Conservation (phyloP, 2,329 filamentous ascomycete genomes). For the Grosmannia huntii region DNA sequence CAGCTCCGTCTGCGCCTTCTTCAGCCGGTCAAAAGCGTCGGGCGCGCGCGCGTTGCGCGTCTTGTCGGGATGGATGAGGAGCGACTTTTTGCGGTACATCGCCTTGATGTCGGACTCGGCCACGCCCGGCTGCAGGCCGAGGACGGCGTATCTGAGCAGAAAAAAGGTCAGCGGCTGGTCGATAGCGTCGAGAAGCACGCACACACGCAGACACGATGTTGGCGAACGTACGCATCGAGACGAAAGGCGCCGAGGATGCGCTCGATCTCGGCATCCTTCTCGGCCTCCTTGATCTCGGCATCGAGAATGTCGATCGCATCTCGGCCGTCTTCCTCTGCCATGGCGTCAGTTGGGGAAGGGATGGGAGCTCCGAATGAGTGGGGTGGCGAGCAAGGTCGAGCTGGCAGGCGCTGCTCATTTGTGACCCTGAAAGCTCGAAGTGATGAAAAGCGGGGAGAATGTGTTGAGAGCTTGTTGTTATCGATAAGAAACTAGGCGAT, state of each 20-base stretch:
- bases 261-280: constrained; percentile 95
- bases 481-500: background rate
- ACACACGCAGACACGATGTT: too few species aligned
- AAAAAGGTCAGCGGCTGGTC: background rate
- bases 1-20: constrained; percentile 83
- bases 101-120: constrained; percentile 93
- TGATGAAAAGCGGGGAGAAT: background rate
- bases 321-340: constrained; percentile 18
- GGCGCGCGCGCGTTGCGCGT: constrained; percentile 82
- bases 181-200: too few species aligned
- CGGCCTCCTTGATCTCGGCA: constrained; percentile 76
- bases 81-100: constrained; percentile 91
- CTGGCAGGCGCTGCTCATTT: background rate
- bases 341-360: background rate
- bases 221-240: constrained; percentile 40
- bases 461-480: background rate
- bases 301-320: constrained; percentile 74
- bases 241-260: constrained; percentile 86
- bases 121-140: constrained; percentile 90
- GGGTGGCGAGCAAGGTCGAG: background rate
- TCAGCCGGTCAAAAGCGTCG: constrained; percentile 91
- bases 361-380: background rate
- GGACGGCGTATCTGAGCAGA: constrained; percentile 63
- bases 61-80: constrained; percentile 97
- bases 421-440: background rate